These are phyloP conservation scores for Gremmenia infestans DNA, from an alignment of 2,329 filamentous ascomycete genomes.

Conservation along the genomic window DNA sequence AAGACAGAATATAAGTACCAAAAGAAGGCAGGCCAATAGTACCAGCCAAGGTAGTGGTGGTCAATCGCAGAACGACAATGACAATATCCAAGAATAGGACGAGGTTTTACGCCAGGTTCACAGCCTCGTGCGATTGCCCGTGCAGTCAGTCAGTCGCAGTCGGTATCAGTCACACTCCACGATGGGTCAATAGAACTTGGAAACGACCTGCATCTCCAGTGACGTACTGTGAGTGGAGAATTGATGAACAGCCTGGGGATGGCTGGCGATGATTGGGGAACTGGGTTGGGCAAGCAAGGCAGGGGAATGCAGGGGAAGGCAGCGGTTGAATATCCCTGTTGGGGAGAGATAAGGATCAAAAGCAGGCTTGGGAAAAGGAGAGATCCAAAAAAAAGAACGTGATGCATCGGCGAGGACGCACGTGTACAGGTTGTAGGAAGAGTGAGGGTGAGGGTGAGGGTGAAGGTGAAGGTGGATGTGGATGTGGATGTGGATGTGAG, in stretches of 20 bases:
- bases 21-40: not conserved
- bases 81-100: slow-evolving; percentile 1
- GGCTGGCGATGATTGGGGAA: not conserved
- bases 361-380: not conserved
- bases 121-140: not conserved
- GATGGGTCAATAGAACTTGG: slow-evolving; percentile 8
- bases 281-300: not conserved
- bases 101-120: not conserved
- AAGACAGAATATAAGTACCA: not conserved
- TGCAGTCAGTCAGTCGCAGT: not conserved
- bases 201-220: slow-evolving; percentile 22
- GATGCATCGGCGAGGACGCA: not conserved
- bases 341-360: not conserved
- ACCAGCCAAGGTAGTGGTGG: not conserved
- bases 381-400: not conserved
- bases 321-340: not conserved
- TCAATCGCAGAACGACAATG: not conserved
- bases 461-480: not conserved
- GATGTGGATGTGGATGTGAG: not conserved
- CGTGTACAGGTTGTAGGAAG: not conserved
- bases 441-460: too few species aligned
- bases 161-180: not conserved
- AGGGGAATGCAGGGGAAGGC: not conserved
- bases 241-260: not conserved
- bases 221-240: slow-evolving; percentile 12